Conservation (phyloP, 371 early-diverging fungal genomes). For the Nematocida sp. region DNA sequence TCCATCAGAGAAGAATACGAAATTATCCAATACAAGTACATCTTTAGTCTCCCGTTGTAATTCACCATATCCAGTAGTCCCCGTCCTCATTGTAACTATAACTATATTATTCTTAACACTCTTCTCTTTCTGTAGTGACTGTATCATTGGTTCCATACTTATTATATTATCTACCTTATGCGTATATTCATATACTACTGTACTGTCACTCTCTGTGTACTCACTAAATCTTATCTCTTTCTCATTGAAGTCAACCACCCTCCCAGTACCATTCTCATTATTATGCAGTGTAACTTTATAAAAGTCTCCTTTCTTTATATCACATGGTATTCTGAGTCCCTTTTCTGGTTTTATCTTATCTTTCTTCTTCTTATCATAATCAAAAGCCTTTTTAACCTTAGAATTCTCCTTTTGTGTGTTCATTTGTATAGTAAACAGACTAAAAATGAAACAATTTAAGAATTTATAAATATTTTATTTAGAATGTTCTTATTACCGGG, state of each 20-base stretch:
- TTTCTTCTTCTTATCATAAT: slow-evolving; percentile 15
- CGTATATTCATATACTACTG: slow-evolving; percentile 21
- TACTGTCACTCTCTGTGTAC: slow-evolving; percentile 25
- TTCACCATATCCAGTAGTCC: slow-evolving; percentile 47
- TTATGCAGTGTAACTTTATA: slow-evolving; percentile 13
- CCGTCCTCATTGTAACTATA: slow-evolving; percentile 30
- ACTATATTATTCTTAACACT: slow-evolving; percentile 35
- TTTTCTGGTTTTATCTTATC: slow-evolving; percentile 20
- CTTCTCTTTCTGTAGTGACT: slow-evolving; percentile 7
- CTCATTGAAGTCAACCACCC: slow-evolving; percentile 25
- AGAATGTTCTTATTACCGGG: slow-evolving; percentile 35
- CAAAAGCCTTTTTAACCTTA: slow-evolving; percentile 17
- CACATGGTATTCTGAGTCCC: not conserved
- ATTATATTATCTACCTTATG: slow-evolving; percentile 8
- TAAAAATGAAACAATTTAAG: slow-evolving; percentile 19
- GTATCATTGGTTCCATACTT: slow-evolving; percentile 21
- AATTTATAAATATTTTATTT: slow-evolving; percentile 28
- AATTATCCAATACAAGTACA: not conserved
- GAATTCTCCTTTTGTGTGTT: slow-evolving; percentile 10
- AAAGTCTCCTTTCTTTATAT: slow-evolving; percentile 29
- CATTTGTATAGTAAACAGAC: slow-evolving; percentile 33
- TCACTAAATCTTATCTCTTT: slow-evolving; percentile 25
- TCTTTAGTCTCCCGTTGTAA: slow-evolving; percentile 14
- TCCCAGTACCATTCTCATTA: not conserved
- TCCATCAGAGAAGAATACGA: slow-evolving; percentile 43